Conservation (phyloP, 2,329 filamentous ascomycete species). For the Albophoma yamanashiensis region DNA sequence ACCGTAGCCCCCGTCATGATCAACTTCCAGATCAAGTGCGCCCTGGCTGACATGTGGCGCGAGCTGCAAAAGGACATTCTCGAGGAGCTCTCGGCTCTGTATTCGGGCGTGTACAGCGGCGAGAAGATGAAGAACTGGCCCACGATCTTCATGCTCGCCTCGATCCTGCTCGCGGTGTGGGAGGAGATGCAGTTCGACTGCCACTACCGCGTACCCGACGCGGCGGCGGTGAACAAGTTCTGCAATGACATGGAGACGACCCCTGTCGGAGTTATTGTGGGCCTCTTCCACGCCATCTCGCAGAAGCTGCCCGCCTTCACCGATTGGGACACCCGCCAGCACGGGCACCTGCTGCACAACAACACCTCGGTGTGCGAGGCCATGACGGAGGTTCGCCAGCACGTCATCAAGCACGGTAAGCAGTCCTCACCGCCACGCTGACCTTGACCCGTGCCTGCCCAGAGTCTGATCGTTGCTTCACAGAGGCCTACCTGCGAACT, state of each 20-base stretch:
- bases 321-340: slow-evolving; percentile 89
- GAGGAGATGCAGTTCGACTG: slow-evolving; percentile 99
- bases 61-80: slow-evolving; percentile 93
- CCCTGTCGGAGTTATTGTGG: slow-evolving; percentile 91
- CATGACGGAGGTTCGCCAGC: slow-evolving; percentile 88
- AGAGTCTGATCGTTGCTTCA: slow-evolving; percentile 10
- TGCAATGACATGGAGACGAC: slow-evolving; percentile 95
- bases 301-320: slow-evolving; percentile 88
- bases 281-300: slow-evolving; percentile 94
- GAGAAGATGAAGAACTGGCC: slow-evolving; percentile 99
- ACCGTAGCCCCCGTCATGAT: slow-evolving; percentile 95
- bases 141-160: slow-evolving; percentile 94
- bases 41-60: slow-evolving; percentile 95
- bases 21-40: slow-evolving; percentile 98
- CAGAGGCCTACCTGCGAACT: slow-evolving; percentile 78
- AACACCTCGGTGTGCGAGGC: slow-evolving; percentile 88
- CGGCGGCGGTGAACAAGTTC: slow-evolving; percentile 81
- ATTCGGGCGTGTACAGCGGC: slow-evolving; percentile 96
- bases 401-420: slow-evolving; percentile 86
- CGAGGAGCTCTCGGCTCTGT: slow-evolving; percentile 82
- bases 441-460: background rate
- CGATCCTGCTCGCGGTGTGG: slow-evolving; percentile 88
- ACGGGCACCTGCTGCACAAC: slow-evolving; percentile 83
- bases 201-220: slow-evolving; percentile 86
- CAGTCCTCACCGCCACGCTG: background rate